Conservation (phyloP, 2,329 filamentous ascomycete genomes). For the Talaromyces sp. region DNA sequence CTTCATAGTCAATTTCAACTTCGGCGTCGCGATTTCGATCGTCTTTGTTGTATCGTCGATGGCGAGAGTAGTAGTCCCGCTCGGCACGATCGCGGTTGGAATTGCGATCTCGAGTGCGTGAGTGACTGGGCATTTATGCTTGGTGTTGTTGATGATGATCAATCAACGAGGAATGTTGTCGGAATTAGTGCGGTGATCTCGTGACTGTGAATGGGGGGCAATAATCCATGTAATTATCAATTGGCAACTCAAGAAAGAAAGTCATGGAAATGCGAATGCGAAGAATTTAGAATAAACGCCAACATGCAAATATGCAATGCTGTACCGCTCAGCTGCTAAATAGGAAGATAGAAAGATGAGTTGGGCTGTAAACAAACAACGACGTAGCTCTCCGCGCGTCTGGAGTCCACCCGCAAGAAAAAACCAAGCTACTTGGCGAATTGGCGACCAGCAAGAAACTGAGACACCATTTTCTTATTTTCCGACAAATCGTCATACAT, state of each 20-base stretch:
- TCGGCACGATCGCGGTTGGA: constrained; percentile 28
- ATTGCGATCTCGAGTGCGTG: constrained; percentile 36
- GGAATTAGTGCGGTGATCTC: neutral
- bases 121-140: constrained; percentile 35
- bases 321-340: neutral
- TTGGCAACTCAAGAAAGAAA: no score
- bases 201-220: neutral
- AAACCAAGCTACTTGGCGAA: constrained; percentile 11
- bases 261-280: neutral
- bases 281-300: neutral
- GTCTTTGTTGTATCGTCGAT: constrained; percentile 32
- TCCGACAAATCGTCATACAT: no score
- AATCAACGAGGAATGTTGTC: neutral
- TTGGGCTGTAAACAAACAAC: constrained; percentile 7
- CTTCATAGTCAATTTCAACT: constrained; percentile 3
- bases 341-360: neutral
- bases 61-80: constrained; percentile 33
- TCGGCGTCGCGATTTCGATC: constrained; percentile 23
- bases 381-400: constrained; percentile 1
- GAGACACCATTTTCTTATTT: neutral
- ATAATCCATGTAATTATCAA: neutral
- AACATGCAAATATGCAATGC: neutral
- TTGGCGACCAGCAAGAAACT: neutral
- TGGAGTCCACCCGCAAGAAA: constrained; percentile 3
- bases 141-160: neutral